Evolutionary conservation across 331 rosid species (phyloP).

Genomic region (Malus hybrid): DNA sequence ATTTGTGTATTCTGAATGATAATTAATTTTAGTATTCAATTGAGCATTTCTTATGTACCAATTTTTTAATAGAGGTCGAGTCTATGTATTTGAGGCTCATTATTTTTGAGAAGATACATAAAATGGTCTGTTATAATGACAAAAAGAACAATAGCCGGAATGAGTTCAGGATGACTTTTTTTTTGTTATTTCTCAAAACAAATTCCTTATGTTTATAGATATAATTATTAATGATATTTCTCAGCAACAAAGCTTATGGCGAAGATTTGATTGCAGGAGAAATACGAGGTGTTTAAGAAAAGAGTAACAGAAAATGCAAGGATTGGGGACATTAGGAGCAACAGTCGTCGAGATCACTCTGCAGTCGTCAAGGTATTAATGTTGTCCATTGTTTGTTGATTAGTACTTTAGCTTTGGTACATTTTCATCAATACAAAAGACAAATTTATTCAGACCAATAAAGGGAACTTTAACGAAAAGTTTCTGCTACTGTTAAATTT

Average conservation of each 20-base stretch:
- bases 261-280: constrained; percentile 30
- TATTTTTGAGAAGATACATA: too few species aligned
- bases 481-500: too few species aligned
- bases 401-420: not conserved
- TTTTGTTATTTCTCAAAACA: too few species aligned
- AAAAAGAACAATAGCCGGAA: too few species aligned
- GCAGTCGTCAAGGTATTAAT: constrained; percentile 19
- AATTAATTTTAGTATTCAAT: too few species aligned
- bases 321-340: constrained; percentile 1
- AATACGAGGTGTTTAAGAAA: constrained; percentile 37
- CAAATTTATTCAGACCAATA: not conserved
- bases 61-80: not conserved
- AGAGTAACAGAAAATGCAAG: constrained; percentile 6
- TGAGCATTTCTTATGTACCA: not conserved
- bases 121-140: not conserved
- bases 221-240: not conserved
- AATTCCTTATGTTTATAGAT: too few species aligned
- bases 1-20: too few species aligned
- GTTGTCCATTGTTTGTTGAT: not conserved
- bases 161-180: too few species aligned
- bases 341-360: constrained; percentile 29
- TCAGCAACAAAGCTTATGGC: not conserved
- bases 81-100: too few species aligned
- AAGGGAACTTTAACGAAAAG: too few species aligned
- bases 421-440: not conserved